A percentile compares a stretch with the other conserved stretches of the same genome.
phyloP scores from a whole-genome alignment of 495 filamentous ascomycete genomes.

The Aspergillus kassunensis region DNA sequence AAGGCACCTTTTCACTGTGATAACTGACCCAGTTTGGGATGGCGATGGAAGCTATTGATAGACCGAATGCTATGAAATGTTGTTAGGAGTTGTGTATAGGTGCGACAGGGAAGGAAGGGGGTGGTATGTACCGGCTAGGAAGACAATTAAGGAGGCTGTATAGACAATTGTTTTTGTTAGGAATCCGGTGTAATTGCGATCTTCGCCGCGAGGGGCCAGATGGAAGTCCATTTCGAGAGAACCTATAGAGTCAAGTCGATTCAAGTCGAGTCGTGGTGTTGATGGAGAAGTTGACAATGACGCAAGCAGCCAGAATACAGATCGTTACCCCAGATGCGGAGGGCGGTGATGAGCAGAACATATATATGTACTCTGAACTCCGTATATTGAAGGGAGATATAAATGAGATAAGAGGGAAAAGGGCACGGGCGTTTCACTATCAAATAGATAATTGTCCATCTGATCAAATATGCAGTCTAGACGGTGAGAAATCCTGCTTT shows the following conservation, averaged over 20 bases:
- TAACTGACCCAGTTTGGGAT: slow-evolving; percentile 79
- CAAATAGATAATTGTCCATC: no score
- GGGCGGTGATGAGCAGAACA: no score
- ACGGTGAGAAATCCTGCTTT: slow-evolving; percentile 4
- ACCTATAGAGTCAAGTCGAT: not conserved
- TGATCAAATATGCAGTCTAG: not conserved
- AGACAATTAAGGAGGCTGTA: slow-evolving; percentile 50
- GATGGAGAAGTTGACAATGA: not conserved
- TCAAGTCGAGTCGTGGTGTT: not conserved
- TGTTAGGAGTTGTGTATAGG: not conserved
- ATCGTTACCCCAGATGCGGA: no score
- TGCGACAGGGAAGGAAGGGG: not conserved
- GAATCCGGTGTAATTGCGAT: slow-evolving; percentile 46
- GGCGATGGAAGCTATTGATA: slow-evolving; percentile 72
- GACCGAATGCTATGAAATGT: slow-evolving; percentile 57
- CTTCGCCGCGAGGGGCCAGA: slow-evolving; percentile 39
- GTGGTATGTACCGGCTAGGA: slow-evolving; percentile 55
- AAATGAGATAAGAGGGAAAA: no score
- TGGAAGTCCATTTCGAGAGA: slow-evolving; percentile 37
- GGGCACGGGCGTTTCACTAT: no score
- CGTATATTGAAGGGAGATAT: no score
- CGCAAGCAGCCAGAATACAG: slow-evolving; percentile 1
- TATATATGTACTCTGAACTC: no score
- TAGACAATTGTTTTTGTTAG: slow-evolving; percentile 56
- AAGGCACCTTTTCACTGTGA: slow-evolving; percentile 53